These are phyloP conservation scores for Phylloporus sp. DNA, from an alignment of 768 basidiomycete species.

Conservation along the genomic window DNA sequence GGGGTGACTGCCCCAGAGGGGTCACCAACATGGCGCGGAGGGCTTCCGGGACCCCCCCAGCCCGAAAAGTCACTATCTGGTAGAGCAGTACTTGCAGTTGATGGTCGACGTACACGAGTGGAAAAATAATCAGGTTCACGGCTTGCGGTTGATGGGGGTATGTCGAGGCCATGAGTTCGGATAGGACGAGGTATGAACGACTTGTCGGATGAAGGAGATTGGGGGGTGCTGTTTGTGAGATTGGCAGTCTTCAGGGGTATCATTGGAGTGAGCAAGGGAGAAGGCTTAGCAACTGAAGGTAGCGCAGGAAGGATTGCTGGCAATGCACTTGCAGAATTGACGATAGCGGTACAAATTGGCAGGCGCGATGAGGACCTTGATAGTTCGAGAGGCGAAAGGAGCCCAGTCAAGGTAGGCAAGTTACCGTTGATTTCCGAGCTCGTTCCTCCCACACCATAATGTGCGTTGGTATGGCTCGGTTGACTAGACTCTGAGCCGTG, in stretches of 20 bases:
- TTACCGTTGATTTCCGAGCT: conserved; percentile 27
- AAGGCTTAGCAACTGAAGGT: conserved; percentile 40
- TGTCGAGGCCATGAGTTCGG: conserved; percentile 45
- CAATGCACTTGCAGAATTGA: conserved; percentile 60
- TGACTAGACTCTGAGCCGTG: conserved; percentile 16
- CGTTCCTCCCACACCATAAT: conserved; percentile 20
- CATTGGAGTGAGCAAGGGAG: conserved; percentile 56
- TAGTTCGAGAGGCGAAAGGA: conserved; percentile 28
- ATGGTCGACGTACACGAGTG: conserved; percentile 40
- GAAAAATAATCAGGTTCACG: conserved; percentile 52
- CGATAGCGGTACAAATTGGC: conserved; percentile 40
- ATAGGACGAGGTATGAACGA: conserved; percentile 31
- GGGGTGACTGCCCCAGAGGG: conserved; percentile 39
- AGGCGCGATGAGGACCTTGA: conserved; percentile 22
- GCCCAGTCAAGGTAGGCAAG: conserved; percentile 15
- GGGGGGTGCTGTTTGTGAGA: conserved; percentile 36
- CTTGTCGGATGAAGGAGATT: conserved; percentile 37
- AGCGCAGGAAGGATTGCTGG: conserved; percentile 55
- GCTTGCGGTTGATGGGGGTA: conserved; percentile 22
- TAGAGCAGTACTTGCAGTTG: conserved; percentile 36
- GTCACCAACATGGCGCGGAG: conserved; percentile 25
- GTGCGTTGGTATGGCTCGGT: conserved; percentile 13
- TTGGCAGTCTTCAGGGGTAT: conserved; percentile 43
- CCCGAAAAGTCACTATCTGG: conserved; percentile 50
- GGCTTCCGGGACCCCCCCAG: conserved; percentile 37